These are phyloP conservation scores for Candida stauntonica DNA, from an alignment of 805 yeast species.

Conservation along the genomic window DNA sequence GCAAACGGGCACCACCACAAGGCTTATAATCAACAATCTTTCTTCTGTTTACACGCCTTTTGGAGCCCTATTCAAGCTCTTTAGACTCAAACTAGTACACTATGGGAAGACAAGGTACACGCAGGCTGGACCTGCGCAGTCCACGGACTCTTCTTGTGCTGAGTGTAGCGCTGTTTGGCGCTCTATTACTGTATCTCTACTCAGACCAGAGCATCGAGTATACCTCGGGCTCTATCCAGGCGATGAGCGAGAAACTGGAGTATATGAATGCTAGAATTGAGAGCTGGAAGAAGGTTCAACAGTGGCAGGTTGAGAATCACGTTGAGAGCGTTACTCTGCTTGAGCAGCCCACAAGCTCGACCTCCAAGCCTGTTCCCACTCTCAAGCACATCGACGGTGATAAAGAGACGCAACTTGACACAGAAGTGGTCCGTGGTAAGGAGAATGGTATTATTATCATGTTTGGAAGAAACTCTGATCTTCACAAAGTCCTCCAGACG, in stretches of 20 bases:
- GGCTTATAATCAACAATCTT: no score
- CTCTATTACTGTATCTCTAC: neutral
- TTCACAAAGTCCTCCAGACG: constrained; percentile 49
- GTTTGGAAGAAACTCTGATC: constrained; percentile 61
- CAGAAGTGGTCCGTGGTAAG: constrained; percentile 16
- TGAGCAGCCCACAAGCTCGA: neutral
- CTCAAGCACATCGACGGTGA: neutral
- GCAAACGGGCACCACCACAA: no score
- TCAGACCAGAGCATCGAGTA: constrained; percentile 12
- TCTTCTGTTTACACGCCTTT: no score
- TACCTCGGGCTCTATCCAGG: constrained; percentile 10
- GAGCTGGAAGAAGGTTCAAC: constrained; percentile 8
- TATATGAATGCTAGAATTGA: constrained; percentile 13
- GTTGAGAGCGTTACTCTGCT: constrained; percentile 2
- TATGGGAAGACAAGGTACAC: no score
- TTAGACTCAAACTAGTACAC: no score
- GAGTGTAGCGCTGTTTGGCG: neutral
- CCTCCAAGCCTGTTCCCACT: neutral
- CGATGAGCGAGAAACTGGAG: constrained; percentile 11
- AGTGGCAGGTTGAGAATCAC: constrained; percentile 4
- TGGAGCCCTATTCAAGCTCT: no score
- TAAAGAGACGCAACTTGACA: neutral
- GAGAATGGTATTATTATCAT: constrained; percentile 63
- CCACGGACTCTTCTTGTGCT: constrained; percentile 3
- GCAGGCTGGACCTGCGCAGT: constrained; percentile 7